Evolutionary conservation across 2,329 filamentous ascomycete species (phyloP), one percentile per base, ranked within the genome.

Genomic region (Didymella lethalis): DNA sequence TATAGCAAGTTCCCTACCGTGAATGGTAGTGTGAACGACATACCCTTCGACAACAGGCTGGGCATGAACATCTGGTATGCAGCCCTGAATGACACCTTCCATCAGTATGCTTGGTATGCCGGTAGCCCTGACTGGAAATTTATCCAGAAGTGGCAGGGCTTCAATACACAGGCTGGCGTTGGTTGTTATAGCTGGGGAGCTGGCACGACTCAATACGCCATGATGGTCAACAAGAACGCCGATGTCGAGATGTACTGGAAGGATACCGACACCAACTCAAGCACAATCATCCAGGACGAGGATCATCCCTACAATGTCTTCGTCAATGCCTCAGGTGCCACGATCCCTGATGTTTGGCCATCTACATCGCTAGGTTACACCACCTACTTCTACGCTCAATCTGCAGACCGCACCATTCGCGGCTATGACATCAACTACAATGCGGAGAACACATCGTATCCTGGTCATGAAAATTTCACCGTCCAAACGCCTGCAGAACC

Each of bases 1-100:
- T 78, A 77, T 49, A 61, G 69, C 7, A 76, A 80, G 40, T 76
- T 76, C 26, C 75, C 76, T 0, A 71, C 72, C 8, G 59, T 68
- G 4, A 66, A 62, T 7, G 73, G 75, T 18, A 63, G 65, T 7
- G 49, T 59, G 4, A 72, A 69, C 28, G 64, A 67, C 2, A 64
- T 68, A 16, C 64, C 68, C 4, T 72, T 69, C 49, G 64, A 67
- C 5, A 62, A 66, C 6, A 65, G 71, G 28, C 64, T 71, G 6
- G 80, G 79, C 23, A 81, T 81, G 73, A 77, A 80, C 59, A 69
- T 81, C 36, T 82, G 80, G 79, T 81, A 77, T 56, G 76, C 78
- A 5, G 68, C 62, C n/a, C 73, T 78, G 57, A 68, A 71, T 7
- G 74, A 69, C 0, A 79, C 78, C 0, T 80, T 82, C 59, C 56